Percentiles rank a stretch among this genome's conserved stretches.
These are phyloP conservation scores for Aschersonia sp. DNA, from an alignment of 2,329 filamentous ascomycete species.

Conservation along the genomic window DNA sequence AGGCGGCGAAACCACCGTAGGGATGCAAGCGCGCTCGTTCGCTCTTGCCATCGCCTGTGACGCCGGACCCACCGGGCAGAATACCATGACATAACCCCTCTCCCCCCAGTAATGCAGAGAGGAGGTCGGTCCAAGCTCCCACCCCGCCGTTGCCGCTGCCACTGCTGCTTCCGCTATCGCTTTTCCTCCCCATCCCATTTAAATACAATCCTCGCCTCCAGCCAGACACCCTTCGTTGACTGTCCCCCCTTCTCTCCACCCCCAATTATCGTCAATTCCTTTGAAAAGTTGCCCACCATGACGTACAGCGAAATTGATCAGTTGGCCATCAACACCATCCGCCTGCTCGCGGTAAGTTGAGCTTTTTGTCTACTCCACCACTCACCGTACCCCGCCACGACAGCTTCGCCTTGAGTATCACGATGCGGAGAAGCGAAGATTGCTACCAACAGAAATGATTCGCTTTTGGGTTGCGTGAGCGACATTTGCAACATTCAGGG, in stretches of 20 bases:
- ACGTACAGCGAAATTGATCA: constrained; percentile 76
- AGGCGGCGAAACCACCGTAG: not conserved
- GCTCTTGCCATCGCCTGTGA: constrained; percentile 1
- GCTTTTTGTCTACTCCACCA: constrained; percentile 15
- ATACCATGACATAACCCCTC: constrained; percentile 18
- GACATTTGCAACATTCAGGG: not conserved
- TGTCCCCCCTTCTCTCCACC: constrained; percentile 6
- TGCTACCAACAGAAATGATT: too few relatives aligned
- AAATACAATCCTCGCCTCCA: constrained; percentile 9
- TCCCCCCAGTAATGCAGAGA: constrained; percentile 1
- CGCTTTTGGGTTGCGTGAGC: not conserved
- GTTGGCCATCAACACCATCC: constrained; percentile 96
- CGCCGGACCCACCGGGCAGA: constrained; percentile 4
- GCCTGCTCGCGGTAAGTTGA: constrained; percentile 75
- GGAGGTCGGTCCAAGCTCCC: constrained; percentile 1
- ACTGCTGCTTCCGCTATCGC: constrained; percentile 10
- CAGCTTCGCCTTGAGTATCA: not conserved
- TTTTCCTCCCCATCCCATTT: constrained; percentile 8
- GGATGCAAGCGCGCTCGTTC: not conserved
- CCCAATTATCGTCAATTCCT: constrained; percentile 6
- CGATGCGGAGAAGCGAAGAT: not conserved
- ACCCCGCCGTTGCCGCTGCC: constrained; percentile 4
- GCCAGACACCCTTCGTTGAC: constrained; percentile 7
- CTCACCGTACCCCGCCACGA: constrained; percentile 14
- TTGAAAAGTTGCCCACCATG: constrained; percentile 46